These are phyloP conservation scores for Tubosaeta sp. DNA, from an alignment of 768 basidiomycete genomes.

Conservation along the genomic window DNA sequence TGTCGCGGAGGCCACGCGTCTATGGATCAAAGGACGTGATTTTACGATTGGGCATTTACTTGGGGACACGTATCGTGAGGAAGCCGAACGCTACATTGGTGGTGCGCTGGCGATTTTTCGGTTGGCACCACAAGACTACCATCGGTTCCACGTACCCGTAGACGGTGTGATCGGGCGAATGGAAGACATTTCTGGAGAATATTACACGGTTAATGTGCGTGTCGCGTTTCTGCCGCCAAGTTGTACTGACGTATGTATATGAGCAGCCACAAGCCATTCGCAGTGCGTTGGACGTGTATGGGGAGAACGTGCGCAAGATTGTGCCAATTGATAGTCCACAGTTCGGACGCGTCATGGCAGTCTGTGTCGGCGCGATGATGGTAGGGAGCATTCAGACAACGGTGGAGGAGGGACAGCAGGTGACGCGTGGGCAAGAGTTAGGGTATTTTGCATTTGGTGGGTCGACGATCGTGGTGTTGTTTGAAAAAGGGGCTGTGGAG, in stretches of 20 bases:
- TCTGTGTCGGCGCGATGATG: conserved; percentile 94
- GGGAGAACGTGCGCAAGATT: conserved; percentile 90
- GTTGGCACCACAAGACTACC: conserved; percentile 92
- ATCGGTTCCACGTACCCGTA: conserved; percentile 87
- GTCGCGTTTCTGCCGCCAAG: conserved; percentile 18
- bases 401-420: conserved; percentile 75
- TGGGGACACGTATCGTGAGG: conserved; percentile 69
- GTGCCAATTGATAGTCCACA: conserved; percentile 86
- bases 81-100: conserved; percentile 67
- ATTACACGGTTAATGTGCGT: conserved; percentile 92
- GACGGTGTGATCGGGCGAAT: conserved; percentile 81
- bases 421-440: conserved; percentile 84
- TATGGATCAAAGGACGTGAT: conserved; percentile 98
- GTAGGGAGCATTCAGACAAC: conserved; percentile 87
- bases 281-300: conserved; percentile 86
- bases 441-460: conserved; percentile 97
- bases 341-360: conserved; percentile 90
- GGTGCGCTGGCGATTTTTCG: conserved; percentile 89
- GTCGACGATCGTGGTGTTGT: conserved; percentile 86
- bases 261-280: conserved; percentile 87
- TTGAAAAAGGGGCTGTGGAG: conserved; percentile 77
- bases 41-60: conserved; percentile 79
- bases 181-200: conserved; percentile 83
- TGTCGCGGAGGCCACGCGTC: conserved; percentile 74
- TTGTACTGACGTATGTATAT: not conserved